Percentiles rank a stretch among this genome's conserved stretches.
Evolutionary conservation across 176 grass and related monocot genomes (phyloP).

Genomic region (Ensete glaucum): DNA sequence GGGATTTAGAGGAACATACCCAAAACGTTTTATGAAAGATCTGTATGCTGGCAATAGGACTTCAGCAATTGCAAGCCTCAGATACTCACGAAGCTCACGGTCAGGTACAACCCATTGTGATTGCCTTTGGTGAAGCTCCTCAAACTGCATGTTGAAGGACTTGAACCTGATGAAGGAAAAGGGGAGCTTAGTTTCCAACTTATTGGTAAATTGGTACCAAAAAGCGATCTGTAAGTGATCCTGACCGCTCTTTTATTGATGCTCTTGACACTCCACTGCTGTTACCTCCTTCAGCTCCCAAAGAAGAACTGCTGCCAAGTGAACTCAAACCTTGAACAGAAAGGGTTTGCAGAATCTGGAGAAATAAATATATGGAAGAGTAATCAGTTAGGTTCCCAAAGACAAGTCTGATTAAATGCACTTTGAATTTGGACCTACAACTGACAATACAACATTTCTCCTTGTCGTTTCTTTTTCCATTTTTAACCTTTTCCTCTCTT

Average conservation of each 20-base stretch:
- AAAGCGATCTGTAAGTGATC: neutral
- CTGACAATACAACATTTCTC: too few relatives aligned
- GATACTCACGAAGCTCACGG: constrained; percentile 76
- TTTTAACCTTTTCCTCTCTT: too few relatives aligned
- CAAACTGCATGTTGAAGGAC: constrained; percentile 82
- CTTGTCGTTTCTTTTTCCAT: too few relatives aligned
- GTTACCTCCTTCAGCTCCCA: constrained; percentile 32
- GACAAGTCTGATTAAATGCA: neutral
- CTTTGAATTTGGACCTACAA: neutral
- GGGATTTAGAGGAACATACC: constrained; percentile 30
- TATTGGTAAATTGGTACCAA: neutral
- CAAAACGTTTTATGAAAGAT: constrained; percentile 84
- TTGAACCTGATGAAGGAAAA: constrained; percentile 55
- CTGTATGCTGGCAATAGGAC: constrained; percentile 86
- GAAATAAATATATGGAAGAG: constrained; percentile 19
- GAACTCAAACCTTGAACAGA: constrained; percentile 38
- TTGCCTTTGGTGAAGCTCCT: constrained; percentile 79
- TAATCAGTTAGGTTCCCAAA: neutral
- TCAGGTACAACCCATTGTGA: constrained; percentile 91
- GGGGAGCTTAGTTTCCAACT: neutral
- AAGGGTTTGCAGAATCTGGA: constrained; percentile 67
- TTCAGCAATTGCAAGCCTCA: constrained; percentile 84
- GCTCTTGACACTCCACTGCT: constrained; percentile 68
- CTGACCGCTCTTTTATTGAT: constrained; percentile 66
- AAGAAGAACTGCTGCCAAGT: constrained; percentile 25